These are phyloP conservation scores for Dipodascopsis uninucleata DNA, from an alignment of 805 yeast genomes.

Conservation along the genomic window DNA sequence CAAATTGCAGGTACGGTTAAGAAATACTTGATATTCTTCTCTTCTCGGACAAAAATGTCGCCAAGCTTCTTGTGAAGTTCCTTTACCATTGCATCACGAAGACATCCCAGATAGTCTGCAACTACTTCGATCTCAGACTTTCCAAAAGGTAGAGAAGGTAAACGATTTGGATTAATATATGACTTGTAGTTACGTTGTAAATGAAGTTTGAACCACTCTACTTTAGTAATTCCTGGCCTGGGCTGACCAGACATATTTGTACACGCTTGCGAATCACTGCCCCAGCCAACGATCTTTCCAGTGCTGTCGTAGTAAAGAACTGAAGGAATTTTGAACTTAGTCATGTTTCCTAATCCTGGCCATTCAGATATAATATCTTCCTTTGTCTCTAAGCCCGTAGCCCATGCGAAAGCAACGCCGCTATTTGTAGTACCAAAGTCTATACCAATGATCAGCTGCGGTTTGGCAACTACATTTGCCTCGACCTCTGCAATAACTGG, in stretches of 20 bases:
- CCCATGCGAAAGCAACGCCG: slow-evolving; percentile 20
- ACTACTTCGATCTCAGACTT: slow-evolving; percentile 20
- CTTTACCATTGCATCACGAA: slow-evolving; percentile 6
- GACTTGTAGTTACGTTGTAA: slow-evolving; percentile 9
- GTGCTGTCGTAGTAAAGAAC: slow-evolving; percentile 16
- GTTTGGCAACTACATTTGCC: slow-evolving; percentile 1
- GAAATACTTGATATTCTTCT: slow-evolving; percentile 14
- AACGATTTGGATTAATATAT: slow-evolving; percentile 2
- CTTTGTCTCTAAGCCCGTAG: neutral
- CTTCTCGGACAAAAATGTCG: slow-evolving; percentile 7
- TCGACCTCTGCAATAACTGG: slow-evolving; percentile 5
- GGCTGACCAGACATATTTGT: slow-evolving; percentile 4
- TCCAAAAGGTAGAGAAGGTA: slow-evolving; percentile 13
- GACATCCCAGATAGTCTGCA: slow-evolving; percentile 14
- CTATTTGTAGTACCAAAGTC: slow-evolving; percentile 25
- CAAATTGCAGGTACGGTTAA: slow-evolving; percentile 27
- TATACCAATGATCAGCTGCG: slow-evolving; percentile 20
- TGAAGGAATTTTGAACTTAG: slow-evolving; percentile 17
- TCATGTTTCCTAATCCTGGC: slow-evolving; percentile 19
- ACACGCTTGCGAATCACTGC: slow-evolving; percentile 7
- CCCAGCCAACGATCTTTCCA: slow-evolving; percentile 24
- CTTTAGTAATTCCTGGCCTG: slow-evolving; percentile 15
- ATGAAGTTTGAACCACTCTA: slow-evolving; percentile 22
- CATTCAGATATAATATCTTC: slow-evolving; percentile 9
- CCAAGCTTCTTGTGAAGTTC: slow-evolving; percentile 10